Percentiles rank a stretch among this genome's conserved stretches.
Conservation (phyloP, 768 basidiomycete species). For the Agaricus blazei region DNA sequence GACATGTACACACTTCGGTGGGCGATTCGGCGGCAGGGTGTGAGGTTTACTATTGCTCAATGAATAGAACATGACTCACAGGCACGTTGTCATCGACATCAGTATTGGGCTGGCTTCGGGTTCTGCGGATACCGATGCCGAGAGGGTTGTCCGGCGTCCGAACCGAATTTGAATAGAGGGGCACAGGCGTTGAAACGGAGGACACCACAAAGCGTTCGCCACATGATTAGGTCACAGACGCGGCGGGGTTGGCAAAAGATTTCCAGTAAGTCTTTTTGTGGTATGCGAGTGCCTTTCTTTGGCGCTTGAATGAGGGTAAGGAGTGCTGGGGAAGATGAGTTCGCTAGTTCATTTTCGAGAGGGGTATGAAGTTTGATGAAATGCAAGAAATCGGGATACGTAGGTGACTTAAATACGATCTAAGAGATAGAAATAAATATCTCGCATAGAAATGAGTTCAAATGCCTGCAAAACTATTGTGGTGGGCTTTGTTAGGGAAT, state of each 20-base stretch:
- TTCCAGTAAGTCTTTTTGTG: conserved; percentile 43
- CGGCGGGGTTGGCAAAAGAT: conserved; percentile 67
- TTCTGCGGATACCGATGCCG: no score
- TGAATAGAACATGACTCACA: no score
- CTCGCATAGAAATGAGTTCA: not conserved
- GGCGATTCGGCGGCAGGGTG: no score
- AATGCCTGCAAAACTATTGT: conserved; percentile 52
- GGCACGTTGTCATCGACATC: no score
- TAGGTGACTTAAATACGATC: conserved; percentile 74
- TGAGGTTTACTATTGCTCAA: no score
- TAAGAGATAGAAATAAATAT: conserved; percentile 18
- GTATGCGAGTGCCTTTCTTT: conserved; percentile 32
- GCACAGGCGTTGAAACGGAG: conserved; percentile 71
- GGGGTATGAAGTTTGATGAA: conserved; percentile 46
- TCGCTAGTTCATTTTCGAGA: not conserved
- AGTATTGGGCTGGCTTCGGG: no score
- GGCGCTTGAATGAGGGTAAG: conserved; percentile 15
- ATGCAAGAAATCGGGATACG: conserved; percentile 75
- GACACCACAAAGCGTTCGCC: conserved; percentile 69
- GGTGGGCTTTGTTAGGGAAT: conserved; percentile 1
- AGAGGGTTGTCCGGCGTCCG: no score
- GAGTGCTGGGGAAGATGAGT: not conserved
- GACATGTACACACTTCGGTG: no score
- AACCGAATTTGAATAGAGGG: no score
- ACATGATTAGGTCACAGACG: conserved; percentile 59